Percentiles rank a stretch among this genome's conserved stretches.
Evolutionary conservation across 495 filamentous ascomycete genomes (phyloP).

Genomic region (Podospora australis): DNA sequence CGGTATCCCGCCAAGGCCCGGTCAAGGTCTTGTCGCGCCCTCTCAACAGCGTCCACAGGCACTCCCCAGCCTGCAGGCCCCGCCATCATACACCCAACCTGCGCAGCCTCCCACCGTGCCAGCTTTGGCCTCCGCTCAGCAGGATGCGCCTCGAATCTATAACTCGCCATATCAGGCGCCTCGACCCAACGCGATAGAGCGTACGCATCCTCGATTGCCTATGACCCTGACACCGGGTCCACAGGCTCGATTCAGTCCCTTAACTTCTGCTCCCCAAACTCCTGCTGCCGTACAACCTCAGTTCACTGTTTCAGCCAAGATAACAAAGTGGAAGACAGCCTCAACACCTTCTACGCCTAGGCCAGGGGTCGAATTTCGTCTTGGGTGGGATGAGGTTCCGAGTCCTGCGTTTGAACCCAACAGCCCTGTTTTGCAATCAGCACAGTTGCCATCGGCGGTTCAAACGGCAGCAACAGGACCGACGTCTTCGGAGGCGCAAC

Average conservation of each 20-base stretch:
- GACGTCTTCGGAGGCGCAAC: too few relatives aligned
- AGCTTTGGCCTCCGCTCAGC: conserved; percentile 7
- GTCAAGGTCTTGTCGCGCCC: conserved; percentile 15
- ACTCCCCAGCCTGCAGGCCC: conserved; percentile 12
- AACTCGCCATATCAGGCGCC: conserved; percentile 39
- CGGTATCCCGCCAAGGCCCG: conserved; percentile 10
- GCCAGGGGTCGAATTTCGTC: conserved; percentile 14
- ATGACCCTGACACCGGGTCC: conserved; percentile 13
- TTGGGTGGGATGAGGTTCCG: conserved; percentile 24
- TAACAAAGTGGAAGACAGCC: conserved; percentile 43
- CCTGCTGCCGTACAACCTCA: conserved; percentile 8
- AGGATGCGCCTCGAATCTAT: conserved; percentile 26
- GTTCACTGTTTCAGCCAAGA: conserved; percentile 26
- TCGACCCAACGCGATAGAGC: conserved; percentile 22
- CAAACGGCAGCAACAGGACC: too few relatives aligned
- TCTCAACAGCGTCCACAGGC: conserved; percentile 20
- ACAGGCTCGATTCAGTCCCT: conserved; percentile 15
- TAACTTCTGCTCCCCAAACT: conserved; percentile 16
- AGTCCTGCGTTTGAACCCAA: conserved; percentile 42
- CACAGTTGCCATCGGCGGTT: not conserved
- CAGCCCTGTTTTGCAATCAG: conserved; percentile 30
- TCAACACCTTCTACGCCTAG: conserved; percentile 43
- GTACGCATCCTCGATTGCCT: conserved; percentile 13
- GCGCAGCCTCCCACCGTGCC: not conserved
- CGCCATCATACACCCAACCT: conserved; percentile 24